Evolutionary conservation across 2,329 filamentous ascomycete genomes (phyloP).

Genomic region (Purpureocillium takamizusanense): DNA sequence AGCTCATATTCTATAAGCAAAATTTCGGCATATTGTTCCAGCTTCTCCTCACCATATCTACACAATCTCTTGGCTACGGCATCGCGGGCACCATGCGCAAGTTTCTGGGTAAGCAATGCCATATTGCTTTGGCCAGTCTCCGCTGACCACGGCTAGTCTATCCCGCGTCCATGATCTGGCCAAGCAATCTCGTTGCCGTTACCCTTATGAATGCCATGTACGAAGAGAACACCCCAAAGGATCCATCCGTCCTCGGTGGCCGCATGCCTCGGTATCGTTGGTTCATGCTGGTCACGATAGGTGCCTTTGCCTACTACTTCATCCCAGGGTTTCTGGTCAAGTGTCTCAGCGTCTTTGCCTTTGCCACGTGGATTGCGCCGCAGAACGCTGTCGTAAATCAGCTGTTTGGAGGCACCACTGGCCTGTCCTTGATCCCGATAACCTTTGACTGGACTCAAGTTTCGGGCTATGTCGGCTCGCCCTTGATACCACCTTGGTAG

Average conservation of each 20-base stretch:
- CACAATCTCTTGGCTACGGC: slow-evolving; percentile 61
- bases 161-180: slow-evolving; percentile 68
- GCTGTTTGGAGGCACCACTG: slow-evolving; percentile 60
- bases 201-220: slow-evolving; percentile 67
- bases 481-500: slow-evolving; percentile 60
- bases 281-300: slow-evolving; percentile 49
- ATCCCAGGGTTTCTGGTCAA: slow-evolving; percentile 62
- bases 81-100: slow-evolving; percentile 59
- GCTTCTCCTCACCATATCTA: slow-evolving; percentile 56
- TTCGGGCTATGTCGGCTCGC: slow-evolving; percentile 58
- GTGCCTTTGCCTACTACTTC: slow-evolving; percentile 57
- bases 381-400: slow-evolving; percentile 62
- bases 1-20: slow-evolving; percentile 63
- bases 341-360: slow-evolving; percentile 61
- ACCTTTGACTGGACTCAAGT: slow-evolving; percentile 73
- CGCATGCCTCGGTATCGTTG: slow-evolving; percentile 56
- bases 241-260: slow-evolving; percentile 50
- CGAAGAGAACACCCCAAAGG: slow-evolving; percentile 42
- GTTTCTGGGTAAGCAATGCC: slow-evolving; percentile 42
- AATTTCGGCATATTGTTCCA: slow-evolving; percentile 59
- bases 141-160: slow-evolving; percentile 34
- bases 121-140: background rate
- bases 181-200: slow-evolving; percentile 55
- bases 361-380: slow-evolving; percentile 63
- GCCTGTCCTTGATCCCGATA: slow-evolving; percentile 59